Evolutionary conservation across 129 eudicot species (phyloP), one percentile per base, ranked within the genome.

Genomic region (Gnaphalium uliginosum): DNA sequence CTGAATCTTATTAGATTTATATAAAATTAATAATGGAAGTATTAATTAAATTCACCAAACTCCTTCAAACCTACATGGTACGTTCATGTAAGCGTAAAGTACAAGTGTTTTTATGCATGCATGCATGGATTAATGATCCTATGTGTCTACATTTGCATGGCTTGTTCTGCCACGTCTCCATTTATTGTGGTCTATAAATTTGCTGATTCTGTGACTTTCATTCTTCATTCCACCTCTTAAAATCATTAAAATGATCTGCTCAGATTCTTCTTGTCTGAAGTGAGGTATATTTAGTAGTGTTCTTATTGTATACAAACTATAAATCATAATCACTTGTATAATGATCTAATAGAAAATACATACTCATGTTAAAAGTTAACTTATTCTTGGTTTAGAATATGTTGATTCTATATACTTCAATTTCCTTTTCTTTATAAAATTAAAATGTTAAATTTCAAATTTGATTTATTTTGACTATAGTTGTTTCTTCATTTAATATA

Each of bases 151-250:
- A 29, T 78, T 2, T 50, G 22, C 66, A 50, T 64, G 81, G 23
- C 26, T 43, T 71, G 33, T 64, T 30, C 4, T 62, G 66, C 72
- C 68, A 71, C 68, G 78, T 79, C 74, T 53, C 6, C 43, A 15
- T 39, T 72, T 56, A n/a, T n/a, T n/a, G 14, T 33, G 18, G 24
- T 58, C 83, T 79, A 79, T 72, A 79, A 79, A 79, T 64, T 33
- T 53, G 48, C 9, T 64, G 82, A 8, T 25, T 53, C 43, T 5
- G 19, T 46, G 72, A 50, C 68, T 11, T 21, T 72, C 78, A 64
- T 72, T 79, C 23, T 68, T 70, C 77, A 78, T 63, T 51, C 32
- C 66, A 71, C 5, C 58, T 14, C 24, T 26, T 22, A 35, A 3
- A 19, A 50, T 4, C 63, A 61, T 41, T 14, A 51, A 66, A 22